Evolutionary conservation across 2,329 filamentous ascomycete genomes (phyloP), one percentile per base, ranked within the genome.

Genomic region (Drechslerella dactyloides): DNA sequence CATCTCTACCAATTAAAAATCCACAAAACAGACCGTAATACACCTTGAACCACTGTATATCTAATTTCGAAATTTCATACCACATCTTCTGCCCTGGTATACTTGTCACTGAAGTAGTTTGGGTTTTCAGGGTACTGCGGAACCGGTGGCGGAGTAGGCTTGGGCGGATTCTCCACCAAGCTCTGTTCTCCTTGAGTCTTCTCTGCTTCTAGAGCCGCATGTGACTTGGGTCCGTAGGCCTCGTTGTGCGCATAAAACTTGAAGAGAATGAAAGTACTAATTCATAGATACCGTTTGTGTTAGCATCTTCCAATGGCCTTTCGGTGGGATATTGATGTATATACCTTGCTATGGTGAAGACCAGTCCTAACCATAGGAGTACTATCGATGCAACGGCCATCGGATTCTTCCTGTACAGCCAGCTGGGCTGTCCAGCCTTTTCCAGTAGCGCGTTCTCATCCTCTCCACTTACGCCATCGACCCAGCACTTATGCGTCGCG

Each of bases 341-440:
- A 64, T 73, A 82, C 81, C 81, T 83, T 4, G 80, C 80, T 62
- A 84, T 79, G 0, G 83, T 83, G 15, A 79, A 80, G 1, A 84
- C 65, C 75, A 82, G 81, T 0, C 84, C 85, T 0, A 82, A 78
- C 84, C 85, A 86, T 15, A 83, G 74, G 21, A 86, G 82, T 0
- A 85, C 83, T 2, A 83, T 81, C 42, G 82, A 82, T 0, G 83
- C 83, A 60, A 86, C 76, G 7, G 82, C 83, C 8, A 83, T 78
- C 0, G 80, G 80, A 64, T 85, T 85, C 17, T 83, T 76, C 19
- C 81, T 78, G 74, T 86, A 86, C 37, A 76, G 76, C 44, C 51
- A 79, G 78, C 74, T 80, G 77, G 77, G 79, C 63, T 74, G 78
- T 74, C 76, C 82, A 76, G 73, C 30, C 79, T 74, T 19, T 33